phyloP scores from a whole-genome alignment of 2,329 filamentous ascomycete species.

The Cyphellophora attinorum region DNA sequence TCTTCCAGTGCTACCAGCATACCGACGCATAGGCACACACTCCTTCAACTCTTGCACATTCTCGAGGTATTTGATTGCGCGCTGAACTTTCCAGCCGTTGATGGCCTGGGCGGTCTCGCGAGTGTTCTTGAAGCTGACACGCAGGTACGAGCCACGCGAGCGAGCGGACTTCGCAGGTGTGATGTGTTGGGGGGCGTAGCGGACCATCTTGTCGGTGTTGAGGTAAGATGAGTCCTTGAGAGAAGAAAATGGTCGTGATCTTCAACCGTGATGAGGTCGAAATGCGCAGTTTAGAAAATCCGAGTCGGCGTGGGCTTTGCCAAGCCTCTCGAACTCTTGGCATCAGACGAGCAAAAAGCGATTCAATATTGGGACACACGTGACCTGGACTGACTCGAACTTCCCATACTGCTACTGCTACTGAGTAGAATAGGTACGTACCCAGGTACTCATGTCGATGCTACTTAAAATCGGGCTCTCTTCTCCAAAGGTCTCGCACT shows the following conservation, averaged over 20 bases:
- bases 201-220: conserved; percentile 39
- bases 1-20: conserved; percentile 90
- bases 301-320: no score
- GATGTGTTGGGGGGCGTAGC: conserved; percentile 79
- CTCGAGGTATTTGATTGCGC: conserved; percentile 92
- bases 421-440: no score
- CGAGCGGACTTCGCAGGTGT: conserved; percentile 91
- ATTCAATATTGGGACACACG: no score
- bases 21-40: conserved; percentile 96
- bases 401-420: no score
- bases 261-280: conserved; percentile 6
- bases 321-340: no score
- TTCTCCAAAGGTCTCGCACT: no score
- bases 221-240: conserved; percentile 12
- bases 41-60: conserved; percentile 96
- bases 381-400: no score
- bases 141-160: conserved; percentile 96
- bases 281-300: conserved; percentile 4
- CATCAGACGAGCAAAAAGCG: no score
- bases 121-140: conserved; percentile 99
- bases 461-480: no score
- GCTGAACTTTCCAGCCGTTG: conserved; percentile 97
- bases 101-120: conserved; percentile 98
- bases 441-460: no score
- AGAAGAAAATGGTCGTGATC: conserved; percentile 10